Base-by-base conservation (phyloP, 2,329 filamentous ascomycete species). In the Claviceps pusilla region DNA sequence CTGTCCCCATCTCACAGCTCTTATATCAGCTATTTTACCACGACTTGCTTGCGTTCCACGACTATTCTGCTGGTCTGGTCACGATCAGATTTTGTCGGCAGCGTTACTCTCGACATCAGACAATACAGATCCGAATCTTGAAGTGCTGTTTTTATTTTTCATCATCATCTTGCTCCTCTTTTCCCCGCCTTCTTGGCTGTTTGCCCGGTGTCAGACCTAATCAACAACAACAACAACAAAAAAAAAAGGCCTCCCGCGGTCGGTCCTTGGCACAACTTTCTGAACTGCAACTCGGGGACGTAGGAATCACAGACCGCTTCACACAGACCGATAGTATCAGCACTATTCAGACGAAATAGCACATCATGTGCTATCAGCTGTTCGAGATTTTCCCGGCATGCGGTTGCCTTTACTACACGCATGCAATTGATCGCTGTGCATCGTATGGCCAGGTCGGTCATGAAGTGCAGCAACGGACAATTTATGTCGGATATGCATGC, bases 311-410 rank as follows among this genome's bases (percentile, higher is more conserved):
- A 28, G 37, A 42, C 31, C 42, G 29, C 33, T n/a, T 46, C 19
- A 29, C 39, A 47, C 11, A 52, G 35, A 14, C 35, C n/a, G 10
- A 35, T 37, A 19, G 16, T 7, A n/a, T 10, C 12, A 50, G 19
- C 19, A 3, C 3, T 31, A 9, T 24, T 33, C 29, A n/a, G 16
- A 19, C 39, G 19, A 45, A 24, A 49, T 6, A 33, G 52, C 67
- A 75, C 1, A 42, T 60, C 57, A 95, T 95, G 89, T 95, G 89
- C 66, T 90, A 88, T 65, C 87, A 90, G 71, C 72, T 95, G 58
- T 75, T 91, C 62, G 89, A 95, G 69, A 78, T 87, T 56, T 95
- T 89, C 74, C 83, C 89, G 54, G 87, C 85, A 54, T 95, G 89
- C 76, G 80, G 83, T 59, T 95, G 89, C 71, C 77, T 91, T 62